These are phyloP conservation scores for Colletotrichum camelliae DNA, from an alignment of 2,329 filamentous ascomycete species.

Conservation along the genomic window DNA sequence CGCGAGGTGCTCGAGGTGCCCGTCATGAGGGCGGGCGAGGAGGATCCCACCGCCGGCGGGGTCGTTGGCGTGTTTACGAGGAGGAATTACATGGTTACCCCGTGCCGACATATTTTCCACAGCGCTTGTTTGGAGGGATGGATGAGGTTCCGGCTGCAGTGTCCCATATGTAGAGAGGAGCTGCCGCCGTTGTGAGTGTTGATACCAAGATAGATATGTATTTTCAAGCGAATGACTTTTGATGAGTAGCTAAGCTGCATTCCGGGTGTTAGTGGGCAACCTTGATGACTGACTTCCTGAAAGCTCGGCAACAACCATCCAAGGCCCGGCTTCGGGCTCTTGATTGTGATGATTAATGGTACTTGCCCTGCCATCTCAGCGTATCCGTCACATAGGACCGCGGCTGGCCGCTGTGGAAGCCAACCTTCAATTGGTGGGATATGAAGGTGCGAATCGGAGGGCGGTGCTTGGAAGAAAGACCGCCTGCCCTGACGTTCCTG, in stretches of 20 bases:
- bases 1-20: slow-evolving; percentile 91
- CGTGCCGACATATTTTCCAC: slow-evolving; percentile 96
- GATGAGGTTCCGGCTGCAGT: slow-evolving; percentile 93
- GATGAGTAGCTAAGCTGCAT: neutral
- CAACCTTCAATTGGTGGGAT: neutral
- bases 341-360: neutral
- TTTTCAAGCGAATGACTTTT: neutral
- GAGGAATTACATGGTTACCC: slow-evolving; percentile 94
- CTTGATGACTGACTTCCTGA: neutral
- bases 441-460: neutral
- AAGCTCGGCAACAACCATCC: neutral
- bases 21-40: slow-evolving; percentile 68
- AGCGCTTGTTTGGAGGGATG: slow-evolving; percentile 90
- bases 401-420: neutral
- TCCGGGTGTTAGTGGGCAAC: neutral
- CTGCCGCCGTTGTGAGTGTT: slow-evolving; percentile 77
- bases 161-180: slow-evolving; percentile 91
- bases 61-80: slow-evolving; percentile 76
- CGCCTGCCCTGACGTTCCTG: neutral
- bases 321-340: neutral
- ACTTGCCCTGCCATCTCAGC: neutral
- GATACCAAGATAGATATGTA: neutral
- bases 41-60: slow-evolving; percentile 53
- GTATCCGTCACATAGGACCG: neutral
- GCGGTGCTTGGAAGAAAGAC: neutral